Evolutionary conservation across 441 rosid genomes (phyloP).

Genomic region (Caryocar brasiliense): DNA sequence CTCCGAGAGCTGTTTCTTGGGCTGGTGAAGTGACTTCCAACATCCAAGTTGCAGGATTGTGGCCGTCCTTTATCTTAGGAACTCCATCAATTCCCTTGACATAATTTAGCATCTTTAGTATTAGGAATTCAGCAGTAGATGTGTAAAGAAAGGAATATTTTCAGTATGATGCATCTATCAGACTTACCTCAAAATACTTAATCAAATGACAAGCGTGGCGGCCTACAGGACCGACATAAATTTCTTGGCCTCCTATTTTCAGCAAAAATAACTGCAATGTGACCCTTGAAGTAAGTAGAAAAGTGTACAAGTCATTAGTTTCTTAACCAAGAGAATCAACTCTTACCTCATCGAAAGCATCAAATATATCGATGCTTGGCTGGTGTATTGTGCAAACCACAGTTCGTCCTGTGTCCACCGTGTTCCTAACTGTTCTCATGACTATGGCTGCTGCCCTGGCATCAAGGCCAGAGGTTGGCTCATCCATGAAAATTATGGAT

Average conservation of each 20-base stretch:
- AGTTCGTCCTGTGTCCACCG: slow-evolving; percentile 61
- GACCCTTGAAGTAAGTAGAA: not conserved
- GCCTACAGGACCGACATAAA: slow-evolving; percentile 59
- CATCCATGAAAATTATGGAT: slow-evolving; percentile 53
- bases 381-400: slow-evolving; percentile 74
- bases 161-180: not conserved
- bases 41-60: slow-evolving; percentile 75
- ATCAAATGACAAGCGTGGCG: slow-evolving; percentile 44
- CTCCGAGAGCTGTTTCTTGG: slow-evolving; percentile 36
- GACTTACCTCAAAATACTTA: slow-evolving; percentile 52
- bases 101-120: not conserved
- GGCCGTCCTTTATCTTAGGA: slow-evolving; percentile 44
- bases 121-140: not conserved
- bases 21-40: slow-evolving; percentile 45
- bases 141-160: not conserved
- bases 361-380: slow-evolving; percentile 64
- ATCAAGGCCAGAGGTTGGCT: slow-evolving; percentile 70
- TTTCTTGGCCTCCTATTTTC: slow-evolving; percentile 61
- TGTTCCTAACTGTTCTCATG: slow-evolving; percentile 65
- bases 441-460: slow-evolving; percentile 70
- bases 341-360: slow-evolving; percentile 63
- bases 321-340: not conserved
- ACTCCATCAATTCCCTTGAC: slow-evolving; percentile 41
- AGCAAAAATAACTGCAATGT: slow-evolving; percentile 37
- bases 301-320: not conserved